A percentile compares a stretch with the other conserved stretches of the same genome.
Evolutionary conservation across 371 early-diverging fungal species (phyloP).

Genomic region (Haplosporangium sp.): DNA sequence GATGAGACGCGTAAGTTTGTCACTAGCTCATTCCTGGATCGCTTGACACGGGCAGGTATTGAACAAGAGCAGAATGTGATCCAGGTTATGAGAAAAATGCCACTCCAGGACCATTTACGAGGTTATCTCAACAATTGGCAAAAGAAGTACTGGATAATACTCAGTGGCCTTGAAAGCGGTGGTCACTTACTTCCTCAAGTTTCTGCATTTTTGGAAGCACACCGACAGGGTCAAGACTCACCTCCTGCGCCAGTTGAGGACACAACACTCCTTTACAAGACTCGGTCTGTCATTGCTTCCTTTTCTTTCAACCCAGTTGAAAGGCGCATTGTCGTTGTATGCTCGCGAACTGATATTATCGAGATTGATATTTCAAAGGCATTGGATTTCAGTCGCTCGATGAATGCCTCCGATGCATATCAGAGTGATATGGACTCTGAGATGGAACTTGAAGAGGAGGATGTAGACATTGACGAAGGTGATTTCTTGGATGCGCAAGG

Average conservation of each 20-base stretch:
- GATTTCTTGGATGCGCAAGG: slow-evolving; percentile 50
- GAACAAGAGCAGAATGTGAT: slow-evolving; percentile 44
- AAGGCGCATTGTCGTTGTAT: slow-evolving; percentile 61
- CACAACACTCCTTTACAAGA: slow-evolving; percentile 40
- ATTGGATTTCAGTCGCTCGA: slow-evolving; percentile 29
- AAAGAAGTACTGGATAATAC: slow-evolving; percentile 68
- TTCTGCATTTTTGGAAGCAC: slow-evolving; percentile 40
- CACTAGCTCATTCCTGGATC: slow-evolving; percentile 48
- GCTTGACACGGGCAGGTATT: slow-evolving; percentile 38
- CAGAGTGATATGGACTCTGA: slow-evolving; percentile 60
- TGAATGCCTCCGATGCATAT: slow-evolving; percentile 20
- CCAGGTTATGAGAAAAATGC: slow-evolving; percentile 31
- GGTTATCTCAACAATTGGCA: slow-evolving; percentile 55
- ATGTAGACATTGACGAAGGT: slow-evolving; percentile 29
- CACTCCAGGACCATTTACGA: slow-evolving; percentile 46
- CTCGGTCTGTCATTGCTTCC: slow-evolving; percentile 49
- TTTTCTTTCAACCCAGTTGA: slow-evolving; percentile 57
- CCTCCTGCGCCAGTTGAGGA: slow-evolving; percentile 42
- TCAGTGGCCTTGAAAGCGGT: slow-evolving; percentile 61
- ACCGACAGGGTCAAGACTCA: slow-evolving; percentile 29
- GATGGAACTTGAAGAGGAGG: slow-evolving; percentile 66
- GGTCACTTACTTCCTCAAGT: slow-evolving; percentile 65
- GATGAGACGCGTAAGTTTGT: slow-evolving; percentile 51
- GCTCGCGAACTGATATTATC: slow-evolving; percentile 67
- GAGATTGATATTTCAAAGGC: slow-evolving; percentile 64